A percentile compares a stretch with the other conserved stretches of the same genome.
These are phyloP conservation scores for Neocallimastix lanati DNA, from an alignment of 192 early-diverging fungal genomes.

Conservation along the genomic window DNA sequence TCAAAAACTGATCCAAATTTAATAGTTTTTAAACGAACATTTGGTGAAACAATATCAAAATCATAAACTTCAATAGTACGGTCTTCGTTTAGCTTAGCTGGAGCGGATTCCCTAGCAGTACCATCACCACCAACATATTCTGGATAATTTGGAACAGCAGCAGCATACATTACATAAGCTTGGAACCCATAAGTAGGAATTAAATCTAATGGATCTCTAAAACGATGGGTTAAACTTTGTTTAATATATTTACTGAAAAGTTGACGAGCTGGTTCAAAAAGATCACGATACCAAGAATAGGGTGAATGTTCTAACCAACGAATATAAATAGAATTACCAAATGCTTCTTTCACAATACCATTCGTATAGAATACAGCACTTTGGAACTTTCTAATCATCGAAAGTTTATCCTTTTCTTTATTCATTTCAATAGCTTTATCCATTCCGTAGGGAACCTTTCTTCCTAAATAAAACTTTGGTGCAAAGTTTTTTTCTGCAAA, in stretches of 20 bases:
- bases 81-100: background rate
- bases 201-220: background rate
- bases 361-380: background rate
- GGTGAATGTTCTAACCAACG: background rate
- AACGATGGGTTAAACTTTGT: background rate
- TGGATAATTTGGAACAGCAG: background rate
- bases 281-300: background rate
- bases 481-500: background rate
- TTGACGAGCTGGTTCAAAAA: background rate
- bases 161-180: background rate
- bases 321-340: background rate
- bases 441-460: background rate
- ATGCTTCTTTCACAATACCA: background rate
- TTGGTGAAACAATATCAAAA: background rate
- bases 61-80: background rate
- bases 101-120: background rate
- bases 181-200: background rate
- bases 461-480: background rate
- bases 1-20: background rate
- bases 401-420: background rate
- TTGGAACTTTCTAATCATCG: background rate
- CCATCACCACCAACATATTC: background rate
- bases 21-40: background rate
- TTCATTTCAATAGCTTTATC: background rate
- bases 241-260: background rate